These are phyloP conservation scores for Pluteus cervinus DNA, from an alignment of 768 basidiomycete genomes.

Conservation along the genomic window DNA sequence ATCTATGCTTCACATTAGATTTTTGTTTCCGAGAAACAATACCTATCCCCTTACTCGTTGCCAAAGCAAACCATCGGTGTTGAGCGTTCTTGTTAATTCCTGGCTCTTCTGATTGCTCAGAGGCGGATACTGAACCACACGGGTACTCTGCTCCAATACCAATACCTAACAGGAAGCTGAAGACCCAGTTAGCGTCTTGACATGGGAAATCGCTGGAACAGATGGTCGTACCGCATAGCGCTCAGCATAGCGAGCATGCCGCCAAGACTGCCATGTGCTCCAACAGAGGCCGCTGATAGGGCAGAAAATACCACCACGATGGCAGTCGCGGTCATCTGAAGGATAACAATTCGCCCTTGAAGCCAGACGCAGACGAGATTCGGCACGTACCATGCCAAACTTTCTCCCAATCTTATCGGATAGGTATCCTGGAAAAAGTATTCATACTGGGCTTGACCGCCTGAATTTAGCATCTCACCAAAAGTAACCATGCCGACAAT, in stretches of 20 bases:
- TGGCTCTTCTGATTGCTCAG: constrained; percentile 85
- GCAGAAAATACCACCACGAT: constrained; percentile 83
- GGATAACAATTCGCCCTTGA: constrained; percentile 10
- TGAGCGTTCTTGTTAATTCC: constrained; percentile 75
- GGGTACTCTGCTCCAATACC: constrained; percentile 90
- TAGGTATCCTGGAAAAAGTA: constrained; percentile 43
- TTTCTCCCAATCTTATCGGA: constrained; percentile 86
- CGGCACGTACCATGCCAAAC: constrained; percentile 70
- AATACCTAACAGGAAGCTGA: constrained; percentile 81
- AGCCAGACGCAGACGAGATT: neutral
- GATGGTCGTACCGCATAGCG: constrained; percentile 56
- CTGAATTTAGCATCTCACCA: constrained; percentile 28
- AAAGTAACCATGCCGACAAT: constrained; percentile 82
- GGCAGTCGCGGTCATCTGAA: constrained; percentile 70
- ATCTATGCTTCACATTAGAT: too few species aligned
- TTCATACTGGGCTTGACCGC: neutral
- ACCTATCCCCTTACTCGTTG: constrained; percentile 71
- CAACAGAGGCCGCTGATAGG: constrained; percentile 77
- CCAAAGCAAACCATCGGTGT: constrained; percentile 81
- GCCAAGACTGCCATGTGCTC: constrained; percentile 61
- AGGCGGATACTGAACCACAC: constrained; percentile 82
- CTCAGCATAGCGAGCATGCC: constrained; percentile 76
- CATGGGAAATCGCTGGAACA: neutral
- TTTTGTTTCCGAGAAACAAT: too few species aligned
- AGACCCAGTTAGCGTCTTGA: neutral